Evolutionary conservation across 75 land plant species (phyloP), one percentile per base, ranked within the genome.

Genomic region (Sequoiadendron giganteum): DNA sequence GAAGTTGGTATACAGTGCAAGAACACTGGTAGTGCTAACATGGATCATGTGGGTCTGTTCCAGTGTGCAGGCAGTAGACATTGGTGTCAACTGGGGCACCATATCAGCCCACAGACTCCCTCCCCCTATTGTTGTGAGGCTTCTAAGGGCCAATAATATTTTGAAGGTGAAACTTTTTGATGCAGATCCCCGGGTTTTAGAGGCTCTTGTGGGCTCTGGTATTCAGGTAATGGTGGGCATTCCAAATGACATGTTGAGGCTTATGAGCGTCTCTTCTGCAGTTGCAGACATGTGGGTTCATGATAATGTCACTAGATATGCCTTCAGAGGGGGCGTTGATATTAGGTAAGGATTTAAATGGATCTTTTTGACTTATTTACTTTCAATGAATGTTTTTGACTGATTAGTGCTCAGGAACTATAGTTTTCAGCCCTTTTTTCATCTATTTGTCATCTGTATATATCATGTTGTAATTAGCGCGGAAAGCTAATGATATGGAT

Each of bases 41-140:
- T 82, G 84, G 84, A 3, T 45, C 47, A 43, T 47, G 3, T 82
- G 84, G 84, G 54, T 47, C 3, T 43, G 14, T 47, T 43, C 16
- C 32, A 28, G 47, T 82, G 49, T 88, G 40, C 85, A 42, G 85
- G 87, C 65, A 16, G 86, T 83, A 25, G 92, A 90, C 65, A 88
- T 95, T 73, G 97, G 96, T 15, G 90, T 96, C 43, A 96, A 96
- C 87, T 96, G 96, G 96, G 96, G 97, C 1, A 94, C 95, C 3
- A 18, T 89, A 58, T 83, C 93, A 0, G 82, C 90, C 16, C 95
- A 95, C 75, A 89, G 76, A 68, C 86, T 95, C 28, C 88, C 96
- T 0, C 90, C 91, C 1, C 16, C 83, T 11, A 72, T 89, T 2
- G 94, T 95, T 28, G 95, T 95, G 78, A 88, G 90, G 40, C 88